These are phyloP conservation scores for Fusarium sp. DNA, from an alignment of 2,329 filamentous ascomycete species.

Conservation along the genomic window DNA sequence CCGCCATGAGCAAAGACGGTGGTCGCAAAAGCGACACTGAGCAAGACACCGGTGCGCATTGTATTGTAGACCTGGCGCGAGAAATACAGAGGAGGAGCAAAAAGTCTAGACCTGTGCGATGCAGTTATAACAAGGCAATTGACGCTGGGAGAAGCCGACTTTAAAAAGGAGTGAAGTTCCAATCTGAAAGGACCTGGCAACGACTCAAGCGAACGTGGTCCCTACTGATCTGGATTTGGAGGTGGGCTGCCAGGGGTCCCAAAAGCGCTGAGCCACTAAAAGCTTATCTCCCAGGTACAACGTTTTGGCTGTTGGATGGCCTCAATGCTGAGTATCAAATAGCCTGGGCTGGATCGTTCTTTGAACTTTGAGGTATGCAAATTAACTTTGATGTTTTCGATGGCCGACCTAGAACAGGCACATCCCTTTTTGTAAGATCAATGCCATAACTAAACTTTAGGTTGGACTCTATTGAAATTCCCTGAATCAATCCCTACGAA, in stretches of 20 bases:
- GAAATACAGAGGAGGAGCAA: not conserved
- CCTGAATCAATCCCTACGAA: not conserved
- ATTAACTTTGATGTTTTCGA: not conserved
- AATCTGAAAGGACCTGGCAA: constrained; percentile 5
- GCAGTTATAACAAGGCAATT: constrained; percentile 18
- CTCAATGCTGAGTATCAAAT: not conserved
- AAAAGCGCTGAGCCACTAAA: constrained; percentile 25
- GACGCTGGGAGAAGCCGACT: constrained; percentile 7
- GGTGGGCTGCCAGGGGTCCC: constrained; percentile 24
- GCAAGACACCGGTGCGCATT: constrained; percentile 46
- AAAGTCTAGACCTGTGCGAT: constrained; percentile 14
- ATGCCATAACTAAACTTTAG: not conserved
- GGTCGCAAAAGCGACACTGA: constrained; percentile 53
- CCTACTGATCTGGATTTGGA: constrained; percentile 11
- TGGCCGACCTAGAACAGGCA: not conserved
- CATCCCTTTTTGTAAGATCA: no score
- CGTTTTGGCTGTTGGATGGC: not conserved
- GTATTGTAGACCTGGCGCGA: not conserved
- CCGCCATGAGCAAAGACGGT: constrained; percentile 62
- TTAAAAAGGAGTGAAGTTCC: constrained; percentile 33
- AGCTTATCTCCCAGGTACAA: constrained; percentile 19
- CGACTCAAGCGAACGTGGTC: constrained; percentile 22
- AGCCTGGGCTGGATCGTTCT: not conserved
- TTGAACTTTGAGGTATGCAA: constrained; percentile 5
- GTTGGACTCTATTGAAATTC: not conserved